A percentile compares a stretch with the other conserved stretches of the same genome.
Evolutionary conservation across 768 basidiomycete genomes (phyloP).

Genomic region (Auricularia auricula-judae): DNA sequence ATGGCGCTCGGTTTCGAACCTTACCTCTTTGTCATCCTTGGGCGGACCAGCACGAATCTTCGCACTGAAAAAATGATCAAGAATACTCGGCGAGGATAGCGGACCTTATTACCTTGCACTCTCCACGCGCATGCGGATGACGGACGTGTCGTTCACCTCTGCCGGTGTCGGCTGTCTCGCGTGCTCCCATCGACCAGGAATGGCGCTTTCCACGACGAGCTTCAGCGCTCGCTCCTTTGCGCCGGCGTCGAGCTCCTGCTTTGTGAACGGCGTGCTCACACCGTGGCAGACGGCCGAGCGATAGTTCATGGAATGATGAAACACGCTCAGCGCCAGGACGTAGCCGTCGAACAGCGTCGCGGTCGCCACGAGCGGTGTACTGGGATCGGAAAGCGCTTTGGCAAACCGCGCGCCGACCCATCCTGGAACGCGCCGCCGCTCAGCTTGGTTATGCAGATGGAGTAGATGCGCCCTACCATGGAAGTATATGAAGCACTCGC

Average conservation of each 20-base stretch:
- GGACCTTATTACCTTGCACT: not conserved
- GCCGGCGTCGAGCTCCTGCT: not conserved
- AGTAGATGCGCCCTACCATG: constrained; percentile 6
- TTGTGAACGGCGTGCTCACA: constrained; percentile 9
- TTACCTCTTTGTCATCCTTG: not conserved
- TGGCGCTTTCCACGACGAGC: not conserved
- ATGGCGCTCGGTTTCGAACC: no score
- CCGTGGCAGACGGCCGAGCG: constrained; percentile 12
- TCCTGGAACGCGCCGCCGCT: not conserved
- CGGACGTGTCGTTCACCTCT: constrained; percentile 2
- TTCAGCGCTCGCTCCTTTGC: not conserved
- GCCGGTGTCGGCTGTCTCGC: constrained; percentile 1
- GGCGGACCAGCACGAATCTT: not conserved
- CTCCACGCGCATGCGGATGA: constrained; percentile 5
- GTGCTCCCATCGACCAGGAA: constrained; percentile 6
- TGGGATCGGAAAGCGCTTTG: constrained; percentile 1
- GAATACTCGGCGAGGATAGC: not conserved
- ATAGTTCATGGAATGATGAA: constrained; percentile 10
- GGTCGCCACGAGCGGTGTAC: constrained; percentile 6
- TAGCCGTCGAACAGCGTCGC: constrained; percentile 11
- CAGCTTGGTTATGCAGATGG: not conserved
- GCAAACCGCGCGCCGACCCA: constrained; percentile 2
- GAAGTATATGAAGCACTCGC: constrained; percentile 9
- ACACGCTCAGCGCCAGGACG: constrained; percentile 11
- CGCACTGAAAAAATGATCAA: not conserved